Conservation (phyloP, 352 stramenopile genomes). For the Blastocystis sp. region DNA sequence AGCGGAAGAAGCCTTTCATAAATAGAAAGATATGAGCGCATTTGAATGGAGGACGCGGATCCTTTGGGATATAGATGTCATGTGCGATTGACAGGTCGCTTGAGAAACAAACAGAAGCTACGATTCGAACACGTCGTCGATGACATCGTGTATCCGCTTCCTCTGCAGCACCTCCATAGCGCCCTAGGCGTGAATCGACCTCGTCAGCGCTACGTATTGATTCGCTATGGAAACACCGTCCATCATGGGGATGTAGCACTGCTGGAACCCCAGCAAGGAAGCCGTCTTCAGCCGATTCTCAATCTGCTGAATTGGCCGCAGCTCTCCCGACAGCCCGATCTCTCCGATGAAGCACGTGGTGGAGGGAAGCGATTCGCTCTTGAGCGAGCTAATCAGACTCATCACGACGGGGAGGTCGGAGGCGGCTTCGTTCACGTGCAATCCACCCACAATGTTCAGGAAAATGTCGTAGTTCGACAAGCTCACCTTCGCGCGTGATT, state of each 20-base stretch:
- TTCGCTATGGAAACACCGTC: constrained; percentile 27
- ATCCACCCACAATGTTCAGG: constrained; percentile 50
- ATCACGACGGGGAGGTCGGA: constrained; percentile 62
- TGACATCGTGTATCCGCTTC: constrained; percentile 38
- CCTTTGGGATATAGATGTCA: constrained; percentile 29
- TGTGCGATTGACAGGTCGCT: neutral
- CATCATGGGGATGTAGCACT: constrained; percentile 40
- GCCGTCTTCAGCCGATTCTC: constrained; percentile 60
- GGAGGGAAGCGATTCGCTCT: constrained; percentile 27
- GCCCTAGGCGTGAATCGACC: neutral
- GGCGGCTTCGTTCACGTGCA: constrained; percentile 48
- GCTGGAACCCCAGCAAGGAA: constrained; percentile 48
- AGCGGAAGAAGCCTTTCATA: neutral
- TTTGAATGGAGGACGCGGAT: neutral
- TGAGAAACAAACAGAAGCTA: neutral
- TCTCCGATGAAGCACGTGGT: constrained; percentile 68
- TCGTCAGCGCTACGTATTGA: constrained; percentile 19
- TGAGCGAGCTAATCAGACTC: constrained; percentile 61
- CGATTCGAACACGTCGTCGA: constrained; percentile 49
- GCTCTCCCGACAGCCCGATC: constrained; percentile 62
- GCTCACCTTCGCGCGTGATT: constrained; percentile 5
- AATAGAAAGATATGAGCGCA: constrained; percentile 11
- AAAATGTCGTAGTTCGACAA: constrained; percentile 43
- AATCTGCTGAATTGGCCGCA: constrained; percentile 55
- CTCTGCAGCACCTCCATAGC: constrained; percentile 56